These are phyloP conservation scores for Talaromyces sp. DNA, from an alignment of 2,329 filamentous ascomycete genomes.

Conservation along the genomic window DNA sequence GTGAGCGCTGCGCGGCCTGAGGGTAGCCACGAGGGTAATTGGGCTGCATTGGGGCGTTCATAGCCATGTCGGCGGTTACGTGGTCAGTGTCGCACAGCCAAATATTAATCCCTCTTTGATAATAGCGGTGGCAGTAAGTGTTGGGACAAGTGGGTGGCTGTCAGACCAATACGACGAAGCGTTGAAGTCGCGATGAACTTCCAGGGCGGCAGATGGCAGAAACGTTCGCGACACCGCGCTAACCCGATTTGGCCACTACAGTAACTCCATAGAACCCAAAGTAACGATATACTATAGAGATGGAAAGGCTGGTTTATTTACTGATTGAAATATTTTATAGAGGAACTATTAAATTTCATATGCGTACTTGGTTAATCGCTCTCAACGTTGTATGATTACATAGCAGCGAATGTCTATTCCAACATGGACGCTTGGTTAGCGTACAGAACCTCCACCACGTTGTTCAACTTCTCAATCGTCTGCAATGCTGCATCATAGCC, in stretches of 20 bases:
- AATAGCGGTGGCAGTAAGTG: background rate
- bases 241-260: slow-evolving; percentile 15
- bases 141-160: background rate
- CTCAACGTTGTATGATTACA: background rate
- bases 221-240: slow-evolving; percentile 13
- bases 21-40: slow-evolving; percentile 45
- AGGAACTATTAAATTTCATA: background rate
- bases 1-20: slow-evolving; percentile 41
- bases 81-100: slow-evolving; percentile 10
- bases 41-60: slow-evolving; percentile 44
- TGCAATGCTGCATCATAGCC: slow-evolving; percentile 90
- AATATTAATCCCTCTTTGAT: background rate
- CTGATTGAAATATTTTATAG: background rate
- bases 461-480: slow-evolving; percentile 95
- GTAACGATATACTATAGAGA: background rate
- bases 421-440: slow-evolving; percentile 94
- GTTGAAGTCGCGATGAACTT: slow-evolving; percentile 17
- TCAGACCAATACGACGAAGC: background rate
- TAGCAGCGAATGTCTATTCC: slow-evolving; percentile 59
- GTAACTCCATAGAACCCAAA: no score
- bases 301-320: background rate
- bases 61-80: slow-evolving; percentile 22
- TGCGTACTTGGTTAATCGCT: background rate
- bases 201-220: slow-evolving; percentile 1
- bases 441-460: slow-evolving; percentile 95